Evolutionary conservation across 2,329 filamentous ascomycete species (phyloP).

Genomic region (Myriosclerotinia curreyana): DNA sequence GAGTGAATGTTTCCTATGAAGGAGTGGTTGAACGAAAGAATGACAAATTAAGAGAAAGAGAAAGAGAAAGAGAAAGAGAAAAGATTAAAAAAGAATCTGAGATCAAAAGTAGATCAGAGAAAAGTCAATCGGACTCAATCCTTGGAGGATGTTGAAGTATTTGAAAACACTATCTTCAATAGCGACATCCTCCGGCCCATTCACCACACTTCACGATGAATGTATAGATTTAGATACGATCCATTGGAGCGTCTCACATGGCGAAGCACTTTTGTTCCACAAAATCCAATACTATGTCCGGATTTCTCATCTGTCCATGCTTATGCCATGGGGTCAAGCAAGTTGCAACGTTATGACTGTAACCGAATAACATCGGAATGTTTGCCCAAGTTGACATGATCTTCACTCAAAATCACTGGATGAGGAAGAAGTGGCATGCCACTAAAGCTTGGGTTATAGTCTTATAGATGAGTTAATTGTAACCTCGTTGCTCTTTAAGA

Average conservation of each 20-base stretch:
- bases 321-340: background rate
- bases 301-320: background rate
- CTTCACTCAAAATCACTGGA: constrained; percentile 1
- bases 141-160: background rate
- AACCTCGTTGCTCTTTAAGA: background rate
- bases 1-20: background rate
- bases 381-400: constrained; percentile 13
- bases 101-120: constrained; percentile 2
- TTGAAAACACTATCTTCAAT: background rate
- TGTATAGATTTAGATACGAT: background rate
- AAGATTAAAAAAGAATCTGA: background rate
- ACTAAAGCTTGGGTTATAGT: constrained; percentile 1
- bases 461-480: background rate
- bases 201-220: constrained; percentile 12
- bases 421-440: constrained; percentile 13
- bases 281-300: background rate
- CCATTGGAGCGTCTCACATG: constrained; percentile 16
- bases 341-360: background rate
- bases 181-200: background rate
- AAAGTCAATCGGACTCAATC: constrained; percentile 1
- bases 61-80: constrained; percentile 9
- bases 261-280: constrained; percentile 11
- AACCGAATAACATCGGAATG: background rate
- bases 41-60: background rate
- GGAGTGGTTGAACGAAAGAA: background rate